Evolutionary conservation across 495 filamentous ascomycete species (phyloP), one percentile per base, ranked within the genome.

Genomic region (Aspergillus haitiensis): DNA sequence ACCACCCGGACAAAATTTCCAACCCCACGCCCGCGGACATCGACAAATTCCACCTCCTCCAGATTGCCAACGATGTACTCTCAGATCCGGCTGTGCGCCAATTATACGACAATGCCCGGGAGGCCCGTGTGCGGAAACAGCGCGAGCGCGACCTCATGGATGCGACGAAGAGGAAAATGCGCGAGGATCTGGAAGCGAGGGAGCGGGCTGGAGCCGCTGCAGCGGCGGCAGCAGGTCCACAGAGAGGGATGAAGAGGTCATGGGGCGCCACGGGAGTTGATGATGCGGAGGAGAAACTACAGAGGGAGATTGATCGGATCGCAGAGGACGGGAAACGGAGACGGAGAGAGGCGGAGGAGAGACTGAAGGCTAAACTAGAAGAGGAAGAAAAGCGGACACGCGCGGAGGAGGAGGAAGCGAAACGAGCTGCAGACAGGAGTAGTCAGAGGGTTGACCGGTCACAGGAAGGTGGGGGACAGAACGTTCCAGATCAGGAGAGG

Each of bases 1-100:
- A 91, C 70, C 94, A 98, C 71, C 94, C 94, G 9, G 93, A 96
- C 79, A 89, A 88, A 74, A 82, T 88, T 67, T 72, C 81, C 40
- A 82, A 82, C 66, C 78, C 85, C 21, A 77, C 76, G 35, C 67
- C 75, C 9, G 77, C 75, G 40, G 85, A 86, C 34, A 80, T 84
- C 59, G 87, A 88, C 57, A 88, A 84, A 66, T 93, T 92, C 69
- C 86, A 91, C 64, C 78, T 86, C n/a, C 78, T 90, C 13, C 83
- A 84, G 48, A 84, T 89, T 61, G 89, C 87, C 36, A 81, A 87
- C 75, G 88, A 91, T 74, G 82, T 92, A 0, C 81, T 92, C 42
- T 82, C 81, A 1, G 86, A 91, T 62, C 75, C 84, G 0, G 75
- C 78, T 0, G 72, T 84, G 7, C 83, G 84, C 34, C 77, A 81